Conservation (phyloP, 2,329 filamentous ascomycete genomes). For the Colletotrichum sp. region DNA sequence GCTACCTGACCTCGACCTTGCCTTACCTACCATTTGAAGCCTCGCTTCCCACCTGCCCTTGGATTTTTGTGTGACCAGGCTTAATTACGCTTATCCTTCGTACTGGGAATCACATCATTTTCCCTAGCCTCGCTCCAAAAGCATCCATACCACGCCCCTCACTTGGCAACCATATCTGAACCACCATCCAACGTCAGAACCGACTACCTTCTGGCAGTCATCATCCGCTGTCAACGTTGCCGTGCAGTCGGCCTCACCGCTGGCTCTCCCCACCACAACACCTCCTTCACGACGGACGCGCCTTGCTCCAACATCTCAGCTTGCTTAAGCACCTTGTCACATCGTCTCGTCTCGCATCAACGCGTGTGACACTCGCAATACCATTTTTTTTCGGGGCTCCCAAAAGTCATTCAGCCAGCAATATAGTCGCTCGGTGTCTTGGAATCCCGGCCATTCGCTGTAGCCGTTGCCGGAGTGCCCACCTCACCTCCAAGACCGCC, state of each 20-base stretch:
- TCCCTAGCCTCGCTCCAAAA: background rate
- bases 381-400: background rate
- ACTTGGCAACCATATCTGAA: background rate
- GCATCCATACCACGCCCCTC: background rate
- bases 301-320: background rate
- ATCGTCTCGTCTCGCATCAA: background rate
- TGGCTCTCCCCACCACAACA: background rate
- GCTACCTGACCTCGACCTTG: background rate
- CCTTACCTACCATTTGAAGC: background rate
- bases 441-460: background rate
- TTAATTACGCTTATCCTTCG: background rate
- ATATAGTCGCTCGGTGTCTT: background rate
- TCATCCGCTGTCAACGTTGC: background rate
- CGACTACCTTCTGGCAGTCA: background rate
- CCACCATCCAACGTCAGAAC: background rate
- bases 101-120: background rate
- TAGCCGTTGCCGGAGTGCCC: constrained; percentile 3
- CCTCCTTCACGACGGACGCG: background rate
- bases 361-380: background rate
- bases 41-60: background rate
- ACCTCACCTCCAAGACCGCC: background rate
- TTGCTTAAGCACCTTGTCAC: background rate
- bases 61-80: background rate
- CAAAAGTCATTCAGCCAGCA: background rate
- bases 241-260: background rate